Base-by-base conservation (phyloP, 192 early-diverging fungal species). In the Backusella macrospora region DNA sequence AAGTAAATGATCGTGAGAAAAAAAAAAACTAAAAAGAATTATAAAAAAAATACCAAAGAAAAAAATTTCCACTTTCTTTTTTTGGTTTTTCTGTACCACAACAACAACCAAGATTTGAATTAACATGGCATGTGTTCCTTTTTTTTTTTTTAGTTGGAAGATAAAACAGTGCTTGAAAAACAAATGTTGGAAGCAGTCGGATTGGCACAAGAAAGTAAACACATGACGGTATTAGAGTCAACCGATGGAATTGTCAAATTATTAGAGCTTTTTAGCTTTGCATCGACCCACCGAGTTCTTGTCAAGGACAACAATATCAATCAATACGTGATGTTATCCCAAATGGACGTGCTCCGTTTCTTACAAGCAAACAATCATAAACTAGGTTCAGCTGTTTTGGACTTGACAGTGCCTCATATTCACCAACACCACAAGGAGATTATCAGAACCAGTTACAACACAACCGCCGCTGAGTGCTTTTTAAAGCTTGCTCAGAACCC, bases 341-440 rank as follows among this genome's bases (percentile, higher is more conserved):
- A 88, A 73, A 85, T 82, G 23, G 87, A 88, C 59, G 76, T 85
- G 5, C 65, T 88, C 38, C 75, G 81, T 15, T 88, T 78, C 65
- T 67, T 88, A 9, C 73, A 83, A 14, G 72, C 77, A n/a, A 77
- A 88, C 67, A 86, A 88, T 37, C 87, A 88, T 68, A 75, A 79
- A 26, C 52, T 88, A 18, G 87, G 87, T 6, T 59, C 81, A 6
- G 6, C 49, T 21, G 68, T 86, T 52, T 47, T 88, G 64, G 85
- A 88, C 52, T 64, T 55, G 5, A 45, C 65, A 0, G 84, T 83
- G 2, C 63, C 74, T 0, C 14, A 75, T 5, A 59, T 76, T 21
- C 14, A 13, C 15, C 40, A 68, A 26, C 29, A 66, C 21, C 49
- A 55, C 13, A n/a, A 55, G 9, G 72, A 80, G 6, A n/a, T 55